Evolutionary conservation across 139 green algal species (phyloP), one percentile per base, ranked within the genome.

Genomic region (Coelastrella sp.): DNA sequence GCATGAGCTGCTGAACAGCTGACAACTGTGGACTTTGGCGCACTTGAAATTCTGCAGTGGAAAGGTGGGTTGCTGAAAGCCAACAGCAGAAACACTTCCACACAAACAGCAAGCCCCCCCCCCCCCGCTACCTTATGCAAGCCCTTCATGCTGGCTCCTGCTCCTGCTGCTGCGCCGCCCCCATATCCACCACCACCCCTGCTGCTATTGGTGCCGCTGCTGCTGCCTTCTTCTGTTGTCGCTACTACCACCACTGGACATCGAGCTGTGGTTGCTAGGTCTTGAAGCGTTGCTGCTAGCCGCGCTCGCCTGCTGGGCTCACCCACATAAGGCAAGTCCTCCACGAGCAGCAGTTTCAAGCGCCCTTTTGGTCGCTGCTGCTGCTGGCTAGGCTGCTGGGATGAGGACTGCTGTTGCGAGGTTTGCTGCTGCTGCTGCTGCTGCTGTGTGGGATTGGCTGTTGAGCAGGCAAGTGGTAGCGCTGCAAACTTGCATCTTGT

Each of bases 241-340:
- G 89, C 80, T 17, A 96, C 79, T 5, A 98, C 65, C 20, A 96
- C 94, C 19, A 96, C 91, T 4, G 96, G 95, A 80, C 92, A 94
- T 57, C 94, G 91, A 6, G 65, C 64, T 7, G 56, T 77, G 4
- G 58, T 32, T 23, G 92, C 90, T 82, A 98, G 86, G 57, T 95
- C 90, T 0, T 71, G 56, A 54, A 97, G 87, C 11, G 92, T 80
- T 7, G 76, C 86, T 6, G 88, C 89, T 64, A 98, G 92, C 22
- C 94, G 92, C 22, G 78, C 61, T n/a, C 93, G 90, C 64, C 93
- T 84, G 56, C 94, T 93, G 0, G 85, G 5, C 16, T 95, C 94
- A 7, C 85, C 54, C 3, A 89, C 91, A 74, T 96, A 92, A 0
- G 96, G 96, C 84, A 98, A 74, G 86, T 98, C 96, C 56, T 98